phyloP scores from a whole-genome alignment of 2,329 filamentous ascomycete species.

The Raffaelea ambrosiae region DNA sequence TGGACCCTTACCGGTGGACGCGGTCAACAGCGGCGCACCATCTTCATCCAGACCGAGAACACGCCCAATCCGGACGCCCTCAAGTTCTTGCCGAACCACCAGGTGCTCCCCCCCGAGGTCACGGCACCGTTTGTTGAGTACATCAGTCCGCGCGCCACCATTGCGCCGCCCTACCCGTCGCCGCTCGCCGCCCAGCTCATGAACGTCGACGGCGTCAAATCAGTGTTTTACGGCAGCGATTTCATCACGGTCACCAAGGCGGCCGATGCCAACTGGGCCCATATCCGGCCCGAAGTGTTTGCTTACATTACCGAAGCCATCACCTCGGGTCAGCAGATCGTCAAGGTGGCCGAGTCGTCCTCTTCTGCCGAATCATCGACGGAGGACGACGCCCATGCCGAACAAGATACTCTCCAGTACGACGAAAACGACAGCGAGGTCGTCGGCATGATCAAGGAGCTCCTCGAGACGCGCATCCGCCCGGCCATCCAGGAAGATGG shows the following conservation, averaged over 20 bases:
- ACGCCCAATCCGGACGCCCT: constrained; percentile 94
- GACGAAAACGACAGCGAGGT: constrained; percentile 90
- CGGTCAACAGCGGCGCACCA: constrained; percentile 51
- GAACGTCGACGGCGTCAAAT: constrained; percentile 89
- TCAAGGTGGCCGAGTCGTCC: constrained; percentile 49
- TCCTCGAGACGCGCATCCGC: constrained; percentile 88
- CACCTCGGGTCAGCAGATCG: constrained; percentile 72
- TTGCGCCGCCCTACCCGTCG: constrained; percentile 82
- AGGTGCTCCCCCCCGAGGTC: constrained; percentile 68
- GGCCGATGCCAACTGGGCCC: constrained; percentile 80
- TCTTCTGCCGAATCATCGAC: constrained; percentile 20
- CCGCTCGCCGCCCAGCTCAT: constrained; percentile 84
- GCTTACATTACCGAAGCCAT: constrained; percentile 89
- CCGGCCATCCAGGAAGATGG: constrained; percentile 97
- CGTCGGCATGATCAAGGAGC: constrained; percentile 96
- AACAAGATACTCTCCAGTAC: constrained; percentile 62
- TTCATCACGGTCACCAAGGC: constrained; percentile 97
- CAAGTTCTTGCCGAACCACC: constrained; percentile 91
- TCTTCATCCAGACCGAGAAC: constrained; percentile 95
- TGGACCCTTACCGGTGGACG: constrained; percentile 6
- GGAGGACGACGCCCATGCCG: constrained; percentile 34
- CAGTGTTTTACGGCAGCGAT: constrained; percentile 88
- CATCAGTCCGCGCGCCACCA: constrained; percentile 76
- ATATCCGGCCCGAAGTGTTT: constrained; percentile 93
- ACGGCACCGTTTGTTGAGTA: constrained; percentile 82